Conservation (phyloP, 305 asterid genomes). For the Fraxinus floribunda region DNA sequence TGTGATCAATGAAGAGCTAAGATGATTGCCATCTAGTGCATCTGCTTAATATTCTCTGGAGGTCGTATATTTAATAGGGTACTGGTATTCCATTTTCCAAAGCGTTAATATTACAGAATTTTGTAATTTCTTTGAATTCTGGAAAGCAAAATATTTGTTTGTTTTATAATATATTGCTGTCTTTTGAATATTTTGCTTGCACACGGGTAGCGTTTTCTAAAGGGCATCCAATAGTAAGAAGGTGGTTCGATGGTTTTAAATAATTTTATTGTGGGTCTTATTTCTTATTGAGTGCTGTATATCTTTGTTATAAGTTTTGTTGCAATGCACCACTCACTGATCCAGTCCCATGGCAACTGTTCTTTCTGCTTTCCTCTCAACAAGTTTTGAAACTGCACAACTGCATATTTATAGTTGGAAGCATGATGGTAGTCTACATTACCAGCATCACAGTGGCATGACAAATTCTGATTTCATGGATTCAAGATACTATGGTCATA, state of each 20-base stretch:
- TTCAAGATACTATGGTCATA: neutral
- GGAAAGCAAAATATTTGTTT: neutral
- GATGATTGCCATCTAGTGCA: neutral
- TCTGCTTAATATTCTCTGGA: neutral
- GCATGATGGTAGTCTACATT: neutral
- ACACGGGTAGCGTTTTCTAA: neutral
- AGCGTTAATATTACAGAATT: neutral
- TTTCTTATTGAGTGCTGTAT: neutral
- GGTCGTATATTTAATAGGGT: neutral
- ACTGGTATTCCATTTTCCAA: neutral
- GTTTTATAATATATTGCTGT: neutral
- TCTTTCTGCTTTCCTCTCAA: neutral
- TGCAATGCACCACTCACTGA: neutral
- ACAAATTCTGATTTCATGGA: neutral
- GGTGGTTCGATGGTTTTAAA: neutral
- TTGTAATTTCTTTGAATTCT: neutral
- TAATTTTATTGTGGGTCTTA: neutral
- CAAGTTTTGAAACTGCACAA: neutral
- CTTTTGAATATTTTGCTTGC: neutral
- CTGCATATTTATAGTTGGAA: neutral
- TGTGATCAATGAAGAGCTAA: slow-evolving; percentile 13
- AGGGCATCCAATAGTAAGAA: slow-evolving; percentile 1
- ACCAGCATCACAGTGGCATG: neutral
- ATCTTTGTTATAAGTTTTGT: neutral
- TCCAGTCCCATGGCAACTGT: neutral